Percentiles rank a stretch among this genome's conserved stretches.
phyloP scores from a whole-genome alignment of 2,329 filamentous ascomycete species.

The Diaporthe longicolla region DNA sequence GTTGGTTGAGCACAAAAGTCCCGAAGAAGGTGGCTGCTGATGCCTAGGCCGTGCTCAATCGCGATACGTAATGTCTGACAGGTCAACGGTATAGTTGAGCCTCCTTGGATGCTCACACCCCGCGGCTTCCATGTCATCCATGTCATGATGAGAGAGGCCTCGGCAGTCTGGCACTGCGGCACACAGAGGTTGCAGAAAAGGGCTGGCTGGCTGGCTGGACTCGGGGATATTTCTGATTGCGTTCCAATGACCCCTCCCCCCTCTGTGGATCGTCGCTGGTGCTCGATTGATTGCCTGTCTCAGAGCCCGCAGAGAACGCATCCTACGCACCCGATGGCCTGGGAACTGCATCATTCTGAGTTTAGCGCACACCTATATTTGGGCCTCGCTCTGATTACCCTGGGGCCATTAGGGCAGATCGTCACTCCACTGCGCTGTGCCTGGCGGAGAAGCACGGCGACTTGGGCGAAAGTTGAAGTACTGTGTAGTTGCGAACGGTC shows the following conservation, averaged over 20 bases:
- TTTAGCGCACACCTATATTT: conserved; percentile 41
- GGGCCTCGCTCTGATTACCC: conserved; percentile 19
- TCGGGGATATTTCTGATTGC: background rate
- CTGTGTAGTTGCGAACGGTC: background rate
- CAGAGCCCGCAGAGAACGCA: conserved; percentile 25
- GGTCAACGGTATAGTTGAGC: background rate
- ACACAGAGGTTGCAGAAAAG: background rate
- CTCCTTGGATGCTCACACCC: background rate
- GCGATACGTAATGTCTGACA: conserved; percentile 2
- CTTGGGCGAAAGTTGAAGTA: background rate
- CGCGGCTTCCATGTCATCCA: background rate
- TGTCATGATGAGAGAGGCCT: background rate
- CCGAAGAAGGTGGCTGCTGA: background rate
- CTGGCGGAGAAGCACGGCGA: background rate
- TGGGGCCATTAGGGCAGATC: conserved; percentile 16
- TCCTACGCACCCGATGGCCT: conserved; percentile 39
- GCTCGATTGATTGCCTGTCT: conserved; percentile 24
- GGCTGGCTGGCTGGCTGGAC: background rate
- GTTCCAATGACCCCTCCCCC: conserved; percentile 23
- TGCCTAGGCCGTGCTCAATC: background rate
- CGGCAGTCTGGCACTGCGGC: background rate
- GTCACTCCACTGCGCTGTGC: conserved; percentile 27
- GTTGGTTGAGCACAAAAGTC: conserved; percentile 24
- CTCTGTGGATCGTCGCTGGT: conserved; percentile 37
- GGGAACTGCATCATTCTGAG: conserved; percentile 40